These are phyloP conservation scores for Corymbia calophylla DNA, from an alignment of 441 rosid species.

Conservation along the genomic window DNA sequence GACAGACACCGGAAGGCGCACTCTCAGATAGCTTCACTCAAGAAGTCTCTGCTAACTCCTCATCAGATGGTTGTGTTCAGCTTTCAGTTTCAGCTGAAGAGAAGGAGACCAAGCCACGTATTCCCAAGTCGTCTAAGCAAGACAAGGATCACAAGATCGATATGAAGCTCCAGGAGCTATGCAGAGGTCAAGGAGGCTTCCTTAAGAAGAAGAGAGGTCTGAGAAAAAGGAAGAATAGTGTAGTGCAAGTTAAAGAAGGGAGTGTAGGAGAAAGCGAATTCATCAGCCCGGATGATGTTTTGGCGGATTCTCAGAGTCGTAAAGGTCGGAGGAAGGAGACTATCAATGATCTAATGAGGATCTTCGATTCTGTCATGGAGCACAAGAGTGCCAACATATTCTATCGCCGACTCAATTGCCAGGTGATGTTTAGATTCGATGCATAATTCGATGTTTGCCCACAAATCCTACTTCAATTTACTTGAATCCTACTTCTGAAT, in stretches of 20 bases:
- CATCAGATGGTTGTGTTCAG: constrained; percentile 29
- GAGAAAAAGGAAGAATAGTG: constrained; percentile 72
- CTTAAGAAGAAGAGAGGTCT: constrained; percentile 72
- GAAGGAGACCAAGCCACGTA: constrained; percentile 27
- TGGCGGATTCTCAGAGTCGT: constrained; percentile 24
- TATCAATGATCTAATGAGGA: constrained; percentile 32
- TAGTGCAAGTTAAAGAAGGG: constrained; percentile 46
- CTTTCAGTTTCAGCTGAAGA: constrained; percentile 30
- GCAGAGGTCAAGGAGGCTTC: constrained; percentile 32
- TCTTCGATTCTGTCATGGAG: constrained; percentile 40
- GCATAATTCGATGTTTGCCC: neutral
- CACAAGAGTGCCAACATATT: constrained; percentile 59
- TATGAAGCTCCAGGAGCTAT: constrained; percentile 22
- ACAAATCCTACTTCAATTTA: neutral
- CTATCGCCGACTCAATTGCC: constrained; percentile 67
- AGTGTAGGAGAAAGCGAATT: constrained; percentile 63
- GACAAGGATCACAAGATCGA: constrained; percentile 21
- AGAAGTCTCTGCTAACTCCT: constrained; percentile 48
- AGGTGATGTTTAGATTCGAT: constrained; percentile 32
- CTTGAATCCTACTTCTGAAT: neutral
- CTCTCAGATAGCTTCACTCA: constrained; percentile 79
- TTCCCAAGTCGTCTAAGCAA: constrained; percentile 10
- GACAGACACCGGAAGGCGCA: constrained; percentile 55
- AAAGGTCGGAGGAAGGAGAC: constrained; percentile 22
- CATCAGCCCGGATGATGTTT: constrained; percentile 34